Evolutionary conservation across 2,329 filamentous ascomycete species (phyloP), one percentile per base, ranked within the genome.

Genomic region (Stachybotrys elegans): DNA sequence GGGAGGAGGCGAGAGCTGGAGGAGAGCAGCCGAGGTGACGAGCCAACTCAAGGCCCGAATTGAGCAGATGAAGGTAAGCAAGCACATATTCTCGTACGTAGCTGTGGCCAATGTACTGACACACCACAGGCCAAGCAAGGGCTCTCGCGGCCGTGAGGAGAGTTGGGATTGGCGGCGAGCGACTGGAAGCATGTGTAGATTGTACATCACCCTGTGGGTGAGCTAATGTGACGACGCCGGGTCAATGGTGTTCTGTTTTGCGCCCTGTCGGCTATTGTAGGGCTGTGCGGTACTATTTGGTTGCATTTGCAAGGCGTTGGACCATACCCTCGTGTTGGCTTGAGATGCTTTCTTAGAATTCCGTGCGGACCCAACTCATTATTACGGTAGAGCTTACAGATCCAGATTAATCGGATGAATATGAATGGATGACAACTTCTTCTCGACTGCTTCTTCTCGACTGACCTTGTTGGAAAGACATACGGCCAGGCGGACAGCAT

Each of bases 31-130:
- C 3, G 93, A 98, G 71, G 93, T 98, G 46, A 98, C 93, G 43
- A 96, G 91, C 66, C 93, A 96, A 64, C 67, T 98, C 58, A 98
- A 97, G 72, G 90, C 92, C 42, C 82, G 93, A 62, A 98, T 98
- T 65, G 93, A 97, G 72, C 87, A 93, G 74, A 98, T 98, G 93
- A 98, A 97, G 78, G 81, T 79, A 57, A 53, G 69, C 13, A 6
- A n/a, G 5, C 17, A 31, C 8, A 34, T 23, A 4, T 8, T 12
- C 16, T 4, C 4, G n/a, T 5, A 13, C 19, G 31, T 29, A 14
- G 14, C 14, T 16, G n/a, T 22, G 35, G 3, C 11, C 11, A 22
- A 9, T 38, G 4, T 12, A 50, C 44, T 52, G 42, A 51, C 49
- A 38, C 5, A 16, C 14, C 7, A 2, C 21, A 76, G 72, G 72